These are phyloP conservation scores for Chaetomium cochliodes DNA, from an alignment of 495 filamentous ascomycete genomes.

Conservation along the genomic window DNA sequence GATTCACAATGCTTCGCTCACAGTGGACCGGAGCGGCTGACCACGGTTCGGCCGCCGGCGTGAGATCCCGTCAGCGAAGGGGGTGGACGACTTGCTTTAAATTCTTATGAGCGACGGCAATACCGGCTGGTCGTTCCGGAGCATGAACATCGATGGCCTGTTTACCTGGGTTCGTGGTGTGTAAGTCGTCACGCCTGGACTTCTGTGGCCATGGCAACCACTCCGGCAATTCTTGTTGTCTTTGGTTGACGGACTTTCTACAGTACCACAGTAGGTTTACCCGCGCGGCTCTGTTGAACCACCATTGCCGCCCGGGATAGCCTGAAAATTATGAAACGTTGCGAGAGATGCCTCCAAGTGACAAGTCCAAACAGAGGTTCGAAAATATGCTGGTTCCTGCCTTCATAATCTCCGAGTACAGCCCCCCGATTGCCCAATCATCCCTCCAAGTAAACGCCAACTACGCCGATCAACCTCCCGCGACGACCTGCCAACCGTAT, in stretches of 20 bases:
- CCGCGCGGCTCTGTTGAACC: constrained; percentile 1
- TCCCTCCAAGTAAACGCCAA: not conserved
- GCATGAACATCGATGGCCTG: not conserved
- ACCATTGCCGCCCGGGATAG: not conserved
- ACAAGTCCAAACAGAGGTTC: not conserved
- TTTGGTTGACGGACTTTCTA: not conserved
- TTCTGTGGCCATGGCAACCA: constrained; percentile 6
- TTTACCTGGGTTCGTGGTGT: not conserved
- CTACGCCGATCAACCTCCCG: not conserved
- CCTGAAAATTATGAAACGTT: not conserved
- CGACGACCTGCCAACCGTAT: not conserved
- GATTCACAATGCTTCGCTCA: constrained; percentile 25
- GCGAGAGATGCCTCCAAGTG: not conserved
- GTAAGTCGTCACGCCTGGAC: not conserved
- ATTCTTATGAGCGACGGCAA: constrained; percentile 7
- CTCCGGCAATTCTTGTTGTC: not conserved
- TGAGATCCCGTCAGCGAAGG: not conserved
- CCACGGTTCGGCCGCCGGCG: constrained; percentile 1
- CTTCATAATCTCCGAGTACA: not conserved
- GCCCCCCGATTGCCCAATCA: not conserved
- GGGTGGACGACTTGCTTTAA: not conserved
- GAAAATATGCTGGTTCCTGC: not conserved
- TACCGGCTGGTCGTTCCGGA: constrained; percentile 9
- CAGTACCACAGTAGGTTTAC: not conserved
- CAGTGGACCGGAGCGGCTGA: constrained; percentile 19